phyloP scores from a whole-genome alignment of 192 early-diverging fungal species.

The Backusella circina region DNA sequence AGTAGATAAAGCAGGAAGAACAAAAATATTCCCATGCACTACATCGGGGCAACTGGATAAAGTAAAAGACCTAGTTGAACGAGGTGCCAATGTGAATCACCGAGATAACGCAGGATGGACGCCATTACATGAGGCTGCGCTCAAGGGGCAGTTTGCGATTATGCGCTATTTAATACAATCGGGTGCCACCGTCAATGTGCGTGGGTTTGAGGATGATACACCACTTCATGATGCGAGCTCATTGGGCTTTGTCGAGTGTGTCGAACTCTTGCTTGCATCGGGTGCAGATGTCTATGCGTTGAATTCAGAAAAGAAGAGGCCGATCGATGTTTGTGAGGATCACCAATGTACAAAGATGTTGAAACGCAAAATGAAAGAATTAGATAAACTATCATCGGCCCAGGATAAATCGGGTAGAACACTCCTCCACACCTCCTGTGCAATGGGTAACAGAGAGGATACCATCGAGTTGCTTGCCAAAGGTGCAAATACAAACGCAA shows the following conservation, averaged over 20 bases:
- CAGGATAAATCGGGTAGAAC: constrained; percentile 48
- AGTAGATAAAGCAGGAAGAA: constrained; percentile 46
- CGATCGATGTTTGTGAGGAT: constrained; percentile 46
- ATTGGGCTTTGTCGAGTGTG: constrained; percentile 43
- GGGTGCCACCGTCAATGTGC: constrained; percentile 54
- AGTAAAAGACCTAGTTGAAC: constrained; percentile 47
- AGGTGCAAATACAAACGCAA: constrained; percentile 64
- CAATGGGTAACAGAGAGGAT: constrained; percentile 46
- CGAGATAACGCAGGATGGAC: constrained; percentile 67
- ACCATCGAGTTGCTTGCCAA: constrained; percentile 46
- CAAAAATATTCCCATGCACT: constrained; percentile 47
- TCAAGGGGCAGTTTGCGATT: constrained; percentile 45
- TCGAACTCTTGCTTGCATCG: constrained; percentile 41
- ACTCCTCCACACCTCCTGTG: constrained; percentile 45
- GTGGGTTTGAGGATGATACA: constrained; percentile 64
- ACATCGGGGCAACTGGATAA: constrained; percentile 58
- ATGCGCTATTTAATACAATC: constrained; percentile 49
- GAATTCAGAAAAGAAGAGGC: constrained; percentile 39
- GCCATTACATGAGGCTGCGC: constrained; percentile 55
- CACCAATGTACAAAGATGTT: constrained; percentile 39
- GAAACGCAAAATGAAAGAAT: constrained; percentile 25
- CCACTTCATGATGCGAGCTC: constrained; percentile 62
- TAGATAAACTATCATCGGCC: constrained; percentile 34
- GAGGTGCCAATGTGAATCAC: constrained; percentile 60
- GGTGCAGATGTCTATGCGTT: constrained; percentile 58